A percentile compares a stretch with the other conserved stretches of the same genome.
phyloP scores from a whole-genome alignment of 129 eudicot genomes.

The Flaveria brownii region DNA sequence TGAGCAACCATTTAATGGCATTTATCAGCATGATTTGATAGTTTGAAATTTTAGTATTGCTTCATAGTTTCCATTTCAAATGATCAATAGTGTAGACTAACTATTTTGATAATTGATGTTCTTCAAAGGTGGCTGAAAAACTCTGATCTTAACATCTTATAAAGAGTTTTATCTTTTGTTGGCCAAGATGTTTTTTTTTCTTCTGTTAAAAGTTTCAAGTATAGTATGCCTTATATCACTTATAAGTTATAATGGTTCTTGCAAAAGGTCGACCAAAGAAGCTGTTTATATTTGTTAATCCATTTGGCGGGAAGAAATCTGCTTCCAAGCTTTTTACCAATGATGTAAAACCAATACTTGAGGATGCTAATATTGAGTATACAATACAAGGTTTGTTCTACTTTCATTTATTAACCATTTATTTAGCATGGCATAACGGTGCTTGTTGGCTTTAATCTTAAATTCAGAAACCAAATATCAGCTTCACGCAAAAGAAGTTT shows the following conservation, averaged over 20 bases:
- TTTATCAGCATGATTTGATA: too few relatives aligned
- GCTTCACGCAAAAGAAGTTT: constrained; percentile 89
- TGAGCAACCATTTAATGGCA: too few relatives aligned
- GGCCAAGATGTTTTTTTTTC: not conserved
- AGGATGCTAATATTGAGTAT: constrained; percentile 72
- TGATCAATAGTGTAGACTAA: too few relatives aligned
- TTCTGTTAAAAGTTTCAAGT: not conserved
- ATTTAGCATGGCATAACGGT: constrained; percentile 13
- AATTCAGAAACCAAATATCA: constrained; percentile 72
- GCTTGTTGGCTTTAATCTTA: constrained; percentile 26
- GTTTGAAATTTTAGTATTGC: too few relatives aligned
- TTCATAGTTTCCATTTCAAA: too few relatives aligned
- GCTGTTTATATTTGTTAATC: constrained; percentile 81
- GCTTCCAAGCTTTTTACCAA: constrained; percentile 62
- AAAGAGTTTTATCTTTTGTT: too few relatives aligned
- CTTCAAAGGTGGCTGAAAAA: too few relatives aligned
- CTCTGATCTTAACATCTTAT: too few relatives aligned
- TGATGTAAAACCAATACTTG: constrained; percentile 75
- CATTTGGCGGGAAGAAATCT: constrained; percentile 81
- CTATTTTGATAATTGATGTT: too few relatives aligned
- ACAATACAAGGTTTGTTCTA: constrained; percentile 63
- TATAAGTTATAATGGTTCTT: constrained; percentile 2
- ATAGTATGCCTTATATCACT: not conserved
- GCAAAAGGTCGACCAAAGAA: constrained; percentile 81
- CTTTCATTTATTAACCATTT: constrained; percentile 7